Evolutionary conservation across 441 rosid species (phyloP), one percentile per base, ranked within the genome.

Genomic region (Mallotus repandus): DNA sequence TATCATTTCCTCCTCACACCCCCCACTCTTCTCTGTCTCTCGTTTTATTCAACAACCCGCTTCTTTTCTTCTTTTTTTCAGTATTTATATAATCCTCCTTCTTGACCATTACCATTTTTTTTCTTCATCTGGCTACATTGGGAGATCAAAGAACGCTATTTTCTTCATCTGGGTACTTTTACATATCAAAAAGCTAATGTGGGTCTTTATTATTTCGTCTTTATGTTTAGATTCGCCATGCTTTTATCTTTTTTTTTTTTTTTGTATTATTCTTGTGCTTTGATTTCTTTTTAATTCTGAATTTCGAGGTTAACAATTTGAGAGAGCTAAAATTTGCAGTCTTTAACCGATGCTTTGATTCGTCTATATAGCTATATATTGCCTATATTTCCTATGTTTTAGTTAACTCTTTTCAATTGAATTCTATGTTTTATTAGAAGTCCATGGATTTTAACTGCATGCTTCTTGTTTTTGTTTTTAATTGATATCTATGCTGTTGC

Each of bases 141-240:
- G 29, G 29, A 25, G 29, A 25, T 25, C 29, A 25, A 25, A 25
- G 29, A 25, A 25, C 1, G 29, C 29, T 25, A 25, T 25, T 25
- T 25, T 25, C 0, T 25, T 25, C 29, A 65, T 76, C 73, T 77
- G 63, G 73, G 48, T 48, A 21, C 3, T 32, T 12, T 41, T 25
- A 18, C 18, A 52, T 46, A 62, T 73, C 56, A 38, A 21, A n/a
- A n/a, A n/a, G n/a, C n/a, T n/a, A n/a, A n/a, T n/a, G n/a, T 81
- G 73, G 77, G 76, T 71, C 66, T 45, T 64, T 21, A 15, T 71
- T 69, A 55, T 43, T 64, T 12, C 4, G 12, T 19, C 75, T 29
- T 19, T 43, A 32, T 56, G 29, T 46, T 68, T 1, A 35, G 22
- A 9, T 21, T 55, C 46, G 21, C 6, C 13, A 5, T 63, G 43